Percentiles rank a stretch among this genome's conserved stretches.
Evolutionary conservation across 129 eudicot genomes (phyloP).

Genomic region (Rutidosis leptorrhynchoides): DNA sequence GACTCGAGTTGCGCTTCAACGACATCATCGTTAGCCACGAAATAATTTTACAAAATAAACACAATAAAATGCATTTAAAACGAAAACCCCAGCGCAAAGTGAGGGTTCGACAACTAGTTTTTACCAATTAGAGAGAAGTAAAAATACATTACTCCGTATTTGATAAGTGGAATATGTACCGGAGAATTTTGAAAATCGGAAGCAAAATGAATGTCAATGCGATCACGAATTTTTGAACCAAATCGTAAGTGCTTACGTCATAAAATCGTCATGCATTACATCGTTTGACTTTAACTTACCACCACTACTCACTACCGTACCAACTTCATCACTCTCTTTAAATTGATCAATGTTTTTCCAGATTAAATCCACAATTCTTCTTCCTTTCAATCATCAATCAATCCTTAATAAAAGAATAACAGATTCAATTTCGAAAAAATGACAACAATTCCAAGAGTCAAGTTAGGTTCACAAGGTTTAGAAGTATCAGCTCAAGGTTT

Average conservation of each 20-base stretch:
- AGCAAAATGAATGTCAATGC: too few relatives aligned
- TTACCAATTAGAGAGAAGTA: too few relatives aligned
- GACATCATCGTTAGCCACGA: too few relatives aligned
- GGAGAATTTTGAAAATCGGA: too few relatives aligned
- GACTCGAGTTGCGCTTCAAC: too few relatives aligned
- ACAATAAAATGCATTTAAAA: too few relatives aligned
- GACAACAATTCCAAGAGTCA: slow-evolving; percentile 26
- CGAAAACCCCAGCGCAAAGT: too few relatives aligned
- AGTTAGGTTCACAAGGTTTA: slow-evolving; percentile 50
- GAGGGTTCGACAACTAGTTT: too few relatives aligned
- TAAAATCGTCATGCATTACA: neutral
- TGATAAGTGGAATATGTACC: too few relatives aligned
- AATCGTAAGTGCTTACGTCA: neutral
- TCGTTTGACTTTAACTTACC: neutral
- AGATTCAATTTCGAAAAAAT: neutral
- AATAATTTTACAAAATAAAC: too few relatives aligned
- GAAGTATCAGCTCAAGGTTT: slow-evolving; percentile 48
- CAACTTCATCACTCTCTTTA: slow-evolving; percentile 16
- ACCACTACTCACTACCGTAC: neutral
- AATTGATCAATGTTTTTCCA: neutral
- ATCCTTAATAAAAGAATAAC: too few relatives aligned
- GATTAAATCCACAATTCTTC: neutral
- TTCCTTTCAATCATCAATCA: neutral
- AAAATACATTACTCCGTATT: too few relatives aligned
- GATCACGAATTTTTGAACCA: neutral